These are phyloP conservation scores for Leccinum pallidistipes DNA, from an alignment of 1,284 basidiomycete species.

Conservation along the genomic window DNA sequence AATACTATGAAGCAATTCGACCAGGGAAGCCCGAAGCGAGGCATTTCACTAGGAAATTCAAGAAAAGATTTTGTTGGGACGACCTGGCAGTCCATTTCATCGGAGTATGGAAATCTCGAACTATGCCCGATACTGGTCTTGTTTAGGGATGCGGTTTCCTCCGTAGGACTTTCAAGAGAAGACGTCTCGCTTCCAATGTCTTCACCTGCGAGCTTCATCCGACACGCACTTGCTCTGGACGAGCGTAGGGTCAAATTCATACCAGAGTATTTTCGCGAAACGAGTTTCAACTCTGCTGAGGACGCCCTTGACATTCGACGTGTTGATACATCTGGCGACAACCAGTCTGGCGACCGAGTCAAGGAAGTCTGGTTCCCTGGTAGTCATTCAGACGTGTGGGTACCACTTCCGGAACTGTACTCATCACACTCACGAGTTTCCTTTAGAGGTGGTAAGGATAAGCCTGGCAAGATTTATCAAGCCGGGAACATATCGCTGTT, in stretches of 20 bases:
- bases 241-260: conserved; percentile 39
- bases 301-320: background rate
- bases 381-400: conserved; percentile 30
- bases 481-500: conserved; percentile 17
- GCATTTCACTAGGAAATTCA: background rate
- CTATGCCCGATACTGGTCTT: background rate
- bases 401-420: background rate
- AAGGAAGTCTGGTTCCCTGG: conserved; percentile 32
- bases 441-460: conserved; percentile 12
- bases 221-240: conserved; percentile 40
- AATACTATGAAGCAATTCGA: conserved; percentile 27
- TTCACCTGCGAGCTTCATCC: conserved; percentile 29
- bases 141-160: conserved; percentile 41
- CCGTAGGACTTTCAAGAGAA: conserved; percentile 25
- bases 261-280: conserved; percentile 35
- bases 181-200: conserved; percentile 21
- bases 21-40: background rate
- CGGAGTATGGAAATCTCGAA: conserved; percentile 33
- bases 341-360: background rate
- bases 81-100: conserved; percentile 34
- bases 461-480: conserved; percentile 2
- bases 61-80: background rate
- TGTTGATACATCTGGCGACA: background rate
- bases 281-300: conserved; percentile 18
- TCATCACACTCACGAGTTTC: background rate